Evolutionary conservation across 169 alveolate genomes (phyloP).

Genomic region (Plasmodium fragile): DNA sequence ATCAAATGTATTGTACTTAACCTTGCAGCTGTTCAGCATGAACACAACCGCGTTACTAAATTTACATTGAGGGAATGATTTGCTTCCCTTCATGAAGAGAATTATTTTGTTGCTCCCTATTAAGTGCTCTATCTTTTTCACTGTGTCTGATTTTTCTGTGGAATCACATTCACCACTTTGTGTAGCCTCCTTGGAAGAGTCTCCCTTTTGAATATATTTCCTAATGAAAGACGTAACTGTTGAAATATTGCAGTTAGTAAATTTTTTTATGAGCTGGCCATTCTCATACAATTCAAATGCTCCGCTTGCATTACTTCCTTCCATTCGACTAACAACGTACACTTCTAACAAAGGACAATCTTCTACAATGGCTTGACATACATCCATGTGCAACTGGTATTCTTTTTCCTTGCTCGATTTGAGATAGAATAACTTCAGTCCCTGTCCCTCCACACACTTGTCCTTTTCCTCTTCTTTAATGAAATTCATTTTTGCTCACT

Average conservation of each 20-base stretch:
- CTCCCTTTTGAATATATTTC: not conserved
- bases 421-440: conserved; percentile 32
- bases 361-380: conserved; percentile 32
- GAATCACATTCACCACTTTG: not conserved
- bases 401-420: conserved; percentile 34
- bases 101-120: conserved; percentile 79
- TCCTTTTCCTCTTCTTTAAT: conserved; percentile 35
- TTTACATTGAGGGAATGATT: conserved; percentile 84
- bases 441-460: conserved; percentile 24
- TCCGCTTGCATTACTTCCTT: not conserved
- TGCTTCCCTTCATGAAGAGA: conserved; percentile 89
- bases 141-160: not conserved
- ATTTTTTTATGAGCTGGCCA: conserved; percentile 22
- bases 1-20: conserved; percentile 87
- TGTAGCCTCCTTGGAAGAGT: not conserved
- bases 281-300: conserved; percentile 23
- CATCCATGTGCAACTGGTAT: conserved; percentile 43
- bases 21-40: conserved; percentile 79
- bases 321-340: conserved; percentile 18
- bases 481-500: conserved; percentile 25
- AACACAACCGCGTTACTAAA: conserved; percentile 86
- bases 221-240: conserved; percentile 27
- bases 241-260: conserved; percentile 14
- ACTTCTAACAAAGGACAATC: conserved; percentile 31
- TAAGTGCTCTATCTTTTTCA: conserved; percentile 57